Evolutionary conservation across 495 filamentous ascomycete species (phyloP), one percentile per base, ranked within the genome.

Genomic region (Trypethelium eluteriae): DNA sequence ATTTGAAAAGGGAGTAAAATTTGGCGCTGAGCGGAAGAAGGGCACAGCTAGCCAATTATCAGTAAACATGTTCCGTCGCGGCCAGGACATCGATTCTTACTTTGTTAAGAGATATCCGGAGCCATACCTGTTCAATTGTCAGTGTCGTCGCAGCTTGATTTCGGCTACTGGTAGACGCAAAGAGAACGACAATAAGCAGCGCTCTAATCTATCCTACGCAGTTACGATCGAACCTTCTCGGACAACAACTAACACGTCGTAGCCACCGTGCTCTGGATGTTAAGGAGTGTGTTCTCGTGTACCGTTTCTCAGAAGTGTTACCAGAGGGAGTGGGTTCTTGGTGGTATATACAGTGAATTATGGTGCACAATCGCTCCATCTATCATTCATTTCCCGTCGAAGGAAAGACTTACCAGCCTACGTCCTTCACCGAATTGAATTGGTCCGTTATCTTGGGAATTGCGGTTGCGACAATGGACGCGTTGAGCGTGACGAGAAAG

Each of bases 21-120:
- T 76, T 77, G 38, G 75, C 76, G 35, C 56, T 69, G 0, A 77
- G 64, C 12, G 72, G 75, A 64, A 75, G 76, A 34, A 77, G 66
- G 1, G 75, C 70, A 34, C 68, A 64, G 39, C 63, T 67, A 7
- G 41, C 14, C 14, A 25, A 14, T 44, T 44, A 14, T 44, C 14
- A 44, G 41, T 44, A 7, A 14, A 7, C 6, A 44, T 44, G 41
- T 44, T 44, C 6, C 41, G 14, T 14, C 25, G 25, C 25, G 1
- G 25, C 25, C 25, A 25, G 25, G 25, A 25, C 25, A 25, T 25
- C 25, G 25, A 25, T 25, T 25, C 25, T 25, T 25, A 25, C 25
- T 25, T 25, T 25, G 25, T 25, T 25, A 25, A 25, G 25, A 25
- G 25, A 25, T 25, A 25, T 25, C 25, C 25, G 25, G 25, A 25